These are phyloP conservation scores for Starmera stellimalicola DNA, from an alignment of 1,139 yeast species.

Conservation along the genomic window DNA sequence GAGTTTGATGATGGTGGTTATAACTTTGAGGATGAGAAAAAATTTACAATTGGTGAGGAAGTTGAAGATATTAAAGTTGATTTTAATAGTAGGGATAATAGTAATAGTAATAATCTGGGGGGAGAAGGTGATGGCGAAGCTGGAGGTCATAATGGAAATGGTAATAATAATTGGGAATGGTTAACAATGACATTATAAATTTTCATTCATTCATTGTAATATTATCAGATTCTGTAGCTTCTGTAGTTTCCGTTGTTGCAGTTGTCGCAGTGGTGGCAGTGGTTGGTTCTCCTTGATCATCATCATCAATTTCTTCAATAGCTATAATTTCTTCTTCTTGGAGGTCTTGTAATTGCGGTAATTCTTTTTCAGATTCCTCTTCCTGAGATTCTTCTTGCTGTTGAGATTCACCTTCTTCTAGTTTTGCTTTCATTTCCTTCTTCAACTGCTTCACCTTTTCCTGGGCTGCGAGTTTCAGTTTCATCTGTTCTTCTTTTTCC, in stretches of 20 bases:
- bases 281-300: neutral
- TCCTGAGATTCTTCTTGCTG: too few species aligned
- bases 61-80: too few species aligned
- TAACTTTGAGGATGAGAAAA: neutral
- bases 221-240: neutral
- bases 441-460: too few species aligned
- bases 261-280: neutral
- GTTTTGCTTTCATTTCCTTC: too few species aligned
- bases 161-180: constrained; percentile 20
- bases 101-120: neutral
- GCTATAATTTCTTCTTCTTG: neutral
- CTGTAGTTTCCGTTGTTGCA: neutral
- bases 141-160: neutral
- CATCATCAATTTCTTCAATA: neutral
- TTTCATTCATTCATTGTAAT: neutral
- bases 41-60: too few species aligned
- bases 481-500: too few species aligned
- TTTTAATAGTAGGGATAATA: neutral
- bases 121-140: neutral
- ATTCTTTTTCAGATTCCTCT: too few species aligned
- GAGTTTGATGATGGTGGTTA: neutral
- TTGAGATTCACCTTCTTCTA: too few species aligned
- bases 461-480: too few species aligned
- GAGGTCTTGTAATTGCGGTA: too few species aligned
- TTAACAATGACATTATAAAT: constrained; percentile 17